Evolutionary conservation across 2,329 filamentous ascomycete genomes (phyloP), one percentile per base, ranked within the genome.

Genomic region (Fusarium citri): DNA sequence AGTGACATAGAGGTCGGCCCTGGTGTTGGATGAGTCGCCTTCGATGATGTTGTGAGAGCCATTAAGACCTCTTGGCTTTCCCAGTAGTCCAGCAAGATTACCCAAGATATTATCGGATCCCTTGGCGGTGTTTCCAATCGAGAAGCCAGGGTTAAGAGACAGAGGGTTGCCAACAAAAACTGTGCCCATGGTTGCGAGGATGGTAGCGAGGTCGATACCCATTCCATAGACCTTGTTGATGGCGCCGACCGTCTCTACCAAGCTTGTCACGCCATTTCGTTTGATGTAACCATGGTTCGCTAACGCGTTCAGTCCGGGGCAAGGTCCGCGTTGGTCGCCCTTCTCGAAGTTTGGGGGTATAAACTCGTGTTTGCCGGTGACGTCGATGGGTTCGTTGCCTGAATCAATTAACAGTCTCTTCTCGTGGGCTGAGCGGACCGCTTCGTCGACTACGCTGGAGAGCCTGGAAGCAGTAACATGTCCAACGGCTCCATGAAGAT

Each of bases 221-320:
- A 67, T 67, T 3, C 64, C 64, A 7, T 43, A 66, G 2, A 67
- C 42, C 6, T 67, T 43, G 9, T 72, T 72, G 47, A 69, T 64
- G 7, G 69, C 71, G 6, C 37, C 53, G 0, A 55, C 41, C 3
- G 64, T 66, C 43, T 72, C 71, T 2, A 49, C 48, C 26, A 72
- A 28, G 20, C 69, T 72, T 9, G 64, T 66, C 3, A 72, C 59
- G 2, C 71, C 71, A 15, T 62, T 72, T 10, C 71, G 59, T 16
- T 41, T 64, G 46, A 73, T 71, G 16, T 80, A 81, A 4, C 79
- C 79, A 51, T 81, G 79, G 58, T 81, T 81, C 14, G 79, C 79
- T 16, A 81, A 55, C 0, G 74, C 74, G 45, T 81, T 80, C n/a
- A 81, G 72, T 2, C 76, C 79, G 1, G 80, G 79, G 34, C 80